Conservation (phyloP, 78 protist genomes). For the Parvularia atlantis region DNA sequence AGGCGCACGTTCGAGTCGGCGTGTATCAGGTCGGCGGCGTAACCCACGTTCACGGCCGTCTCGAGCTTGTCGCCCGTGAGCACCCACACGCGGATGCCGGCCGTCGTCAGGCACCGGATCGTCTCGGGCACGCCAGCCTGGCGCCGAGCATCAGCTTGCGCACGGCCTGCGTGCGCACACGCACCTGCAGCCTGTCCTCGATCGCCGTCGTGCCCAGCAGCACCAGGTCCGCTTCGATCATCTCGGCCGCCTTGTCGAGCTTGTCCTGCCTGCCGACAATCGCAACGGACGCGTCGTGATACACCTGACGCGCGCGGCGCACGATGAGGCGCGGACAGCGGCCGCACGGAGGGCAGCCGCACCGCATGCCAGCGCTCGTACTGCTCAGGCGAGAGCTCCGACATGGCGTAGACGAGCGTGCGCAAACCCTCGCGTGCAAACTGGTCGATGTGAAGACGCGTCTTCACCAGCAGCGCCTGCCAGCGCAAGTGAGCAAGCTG, state of each 20-base stretch:
- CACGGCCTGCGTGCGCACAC: slow-evolving; percentile 60
- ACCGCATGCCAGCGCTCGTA: slow-evolving; percentile 30
- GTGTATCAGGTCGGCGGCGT: neutral
- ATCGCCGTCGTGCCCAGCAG: slow-evolving; percentile 76
- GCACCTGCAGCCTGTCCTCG: slow-evolving; percentile 84
- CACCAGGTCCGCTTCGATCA: slow-evolving; percentile 48
- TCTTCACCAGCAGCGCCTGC: neutral
- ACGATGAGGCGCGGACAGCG: too few relatives aligned
- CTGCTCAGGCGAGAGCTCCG: neutral
- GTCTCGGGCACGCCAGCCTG: slow-evolving; percentile 74
- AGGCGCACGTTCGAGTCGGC: neutral
- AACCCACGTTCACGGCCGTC: slow-evolving; percentile 87
- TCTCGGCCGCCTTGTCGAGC: slow-evolving; percentile 25
- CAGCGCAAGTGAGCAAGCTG: neutral
- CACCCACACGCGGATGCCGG: slow-evolving; percentile 63
- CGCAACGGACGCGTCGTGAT: slow-evolving; percentile 38
- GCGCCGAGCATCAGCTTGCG: slow-evolving; percentile 38
- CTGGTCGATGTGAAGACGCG: neutral
- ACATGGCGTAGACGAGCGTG: slow-evolving; percentile 43
- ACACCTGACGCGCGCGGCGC: too few relatives aligned
- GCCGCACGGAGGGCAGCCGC: too few relatives aligned
- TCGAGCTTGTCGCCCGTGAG: slow-evolving; percentile 91
- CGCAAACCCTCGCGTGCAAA: slow-evolving; percentile 52
- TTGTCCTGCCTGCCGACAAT: slow-evolving; percentile 22
- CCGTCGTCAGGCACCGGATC: slow-evolving; percentile 40